These are phyloP conservation scores for Draba incana DNA, from an alignment of 345 rosid genomes.

Conservation along the genomic window DNA sequence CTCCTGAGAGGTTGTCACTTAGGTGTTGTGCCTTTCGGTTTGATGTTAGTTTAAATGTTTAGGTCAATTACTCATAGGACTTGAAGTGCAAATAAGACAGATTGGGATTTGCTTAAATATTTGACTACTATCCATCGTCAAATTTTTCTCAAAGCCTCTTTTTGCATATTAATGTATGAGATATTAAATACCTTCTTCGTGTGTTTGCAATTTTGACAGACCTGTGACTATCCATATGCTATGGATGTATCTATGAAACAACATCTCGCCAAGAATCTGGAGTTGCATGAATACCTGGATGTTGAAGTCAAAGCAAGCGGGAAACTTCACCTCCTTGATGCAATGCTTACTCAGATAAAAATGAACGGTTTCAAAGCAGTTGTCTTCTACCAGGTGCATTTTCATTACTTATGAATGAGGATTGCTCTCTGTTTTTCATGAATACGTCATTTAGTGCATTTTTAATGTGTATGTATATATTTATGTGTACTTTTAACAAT, in stretches of 20 bases:
- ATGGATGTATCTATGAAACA: constrained; percentile 53
- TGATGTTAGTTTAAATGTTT: constrained; percentile 18
- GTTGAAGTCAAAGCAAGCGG: constrained; percentile 90
- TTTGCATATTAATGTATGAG: constrained; percentile 25
- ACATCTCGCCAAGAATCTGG: constrained; percentile 46
- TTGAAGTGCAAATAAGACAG: constrained; percentile 32
- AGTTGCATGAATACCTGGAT: constrained; percentile 52
- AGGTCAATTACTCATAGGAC: constrained; percentile 18
- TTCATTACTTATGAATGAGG: constrained; percentile 20
- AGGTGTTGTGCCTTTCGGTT: constrained; percentile 11
- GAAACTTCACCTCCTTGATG: constrained; percentile 76
- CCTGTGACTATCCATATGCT: constrained; percentile 90
- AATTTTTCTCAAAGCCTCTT: constrained; percentile 14
- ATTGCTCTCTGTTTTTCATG: constrained; percentile 28
- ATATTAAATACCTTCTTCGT: constrained; percentile 21
- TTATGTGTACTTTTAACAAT: constrained; percentile 2
- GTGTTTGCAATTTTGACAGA: constrained; percentile 55
- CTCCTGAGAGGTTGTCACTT: constrained; percentile 25
- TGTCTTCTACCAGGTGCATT: constrained; percentile 81
- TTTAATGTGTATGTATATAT: constrained; percentile 3
- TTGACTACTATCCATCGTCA: constrained; percentile 11
- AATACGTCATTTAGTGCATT: constrained; percentile 12
- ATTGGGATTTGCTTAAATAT: constrained; percentile 30
- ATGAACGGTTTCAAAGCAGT: constrained; percentile 61
- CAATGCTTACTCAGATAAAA: constrained; percentile 66